Evolutionary conservation across 305 asterid genomes (phyloP).

Genomic region (Rubia tinctorum): DNA sequence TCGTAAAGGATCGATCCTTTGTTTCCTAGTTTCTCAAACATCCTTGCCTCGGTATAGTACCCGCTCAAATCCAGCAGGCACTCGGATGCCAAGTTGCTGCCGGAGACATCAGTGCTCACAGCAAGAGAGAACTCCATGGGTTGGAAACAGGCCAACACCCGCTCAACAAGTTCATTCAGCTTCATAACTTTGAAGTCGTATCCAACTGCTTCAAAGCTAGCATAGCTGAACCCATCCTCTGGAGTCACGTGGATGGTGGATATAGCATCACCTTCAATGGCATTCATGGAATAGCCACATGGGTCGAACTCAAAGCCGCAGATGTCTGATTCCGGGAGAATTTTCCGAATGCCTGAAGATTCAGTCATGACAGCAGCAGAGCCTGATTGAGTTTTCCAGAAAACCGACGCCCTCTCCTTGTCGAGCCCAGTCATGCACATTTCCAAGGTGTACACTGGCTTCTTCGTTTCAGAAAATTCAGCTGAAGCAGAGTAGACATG

Average conservation of each 20-base stretch:
- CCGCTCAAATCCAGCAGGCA: conserved; percentile 32
- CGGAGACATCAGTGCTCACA: conserved; percentile 42
- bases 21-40: conserved; percentile 42
- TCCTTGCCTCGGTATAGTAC: conserved; percentile 47
- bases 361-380: conserved; percentile 65
- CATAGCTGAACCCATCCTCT: conserved; percentile 92
- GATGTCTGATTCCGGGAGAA: conserved; percentile 64
- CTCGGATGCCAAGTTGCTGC: conserved; percentile 35
- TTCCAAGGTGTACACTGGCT: conserved; percentile 60
- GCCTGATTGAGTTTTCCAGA: conserved; percentile 60
- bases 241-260: conserved; percentile 90
- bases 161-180: conserved; percentile 42
- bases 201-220: conserved; percentile 88
- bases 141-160: conserved; percentile 78
- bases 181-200: conserved; percentile 53
- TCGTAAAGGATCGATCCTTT: conserved; percentile 54
- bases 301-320: conserved; percentile 90
- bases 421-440: conserved; percentile 94
- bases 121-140: conserved; percentile 74
- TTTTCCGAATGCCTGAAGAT: conserved; percentile 63
- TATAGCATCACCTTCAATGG: conserved; percentile 65
- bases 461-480: conserved; percentile 22
- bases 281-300: conserved; percentile 93
- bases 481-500: conserved; percentile 78
- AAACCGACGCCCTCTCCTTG: conserved; percentile 64